Conservation (phyloP, 179 eudicot genomes). For the Vitellaria paradoxa region DNA sequence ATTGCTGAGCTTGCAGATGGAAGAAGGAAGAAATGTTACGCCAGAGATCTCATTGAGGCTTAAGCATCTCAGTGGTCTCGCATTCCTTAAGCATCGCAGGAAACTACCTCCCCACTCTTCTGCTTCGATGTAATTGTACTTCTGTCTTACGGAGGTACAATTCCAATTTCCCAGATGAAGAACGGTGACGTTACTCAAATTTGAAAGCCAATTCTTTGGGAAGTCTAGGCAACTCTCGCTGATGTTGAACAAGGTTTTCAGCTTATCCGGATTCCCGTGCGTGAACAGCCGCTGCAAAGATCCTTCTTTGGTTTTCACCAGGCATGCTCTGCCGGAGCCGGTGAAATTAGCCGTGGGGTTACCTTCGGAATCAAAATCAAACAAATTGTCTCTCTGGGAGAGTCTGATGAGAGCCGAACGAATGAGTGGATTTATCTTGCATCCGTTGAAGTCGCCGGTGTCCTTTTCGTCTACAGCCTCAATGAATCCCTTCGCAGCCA, state of each 20-base stretch:
- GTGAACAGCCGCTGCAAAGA: not conserved
- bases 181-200: not conserved
- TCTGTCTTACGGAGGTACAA: not conserved
- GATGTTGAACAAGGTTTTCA: not conserved
- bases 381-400: not conserved
- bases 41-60: not conserved
- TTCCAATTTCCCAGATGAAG: slow-evolving; percentile 12
- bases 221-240: not conserved
- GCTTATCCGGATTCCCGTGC: not conserved
- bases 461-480: not conserved
- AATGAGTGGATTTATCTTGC: not conserved
- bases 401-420: not conserved
- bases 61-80: not conserved
- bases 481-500: not conserved
- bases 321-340: not conserved
- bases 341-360: not conserved
- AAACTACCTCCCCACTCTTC: not conserved
- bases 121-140: not conserved
- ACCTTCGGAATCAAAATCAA: not conserved
- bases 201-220: not conserved
- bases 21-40: not conserved
- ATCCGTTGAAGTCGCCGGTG: not conserved
- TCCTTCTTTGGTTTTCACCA: slow-evolving; percentile 1
- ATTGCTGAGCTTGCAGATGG: not conserved
- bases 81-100: not conserved